phyloP scores from a whole-genome alignment of 1,284 basidiomycete species.

The Athelia psychrophila region DNA sequence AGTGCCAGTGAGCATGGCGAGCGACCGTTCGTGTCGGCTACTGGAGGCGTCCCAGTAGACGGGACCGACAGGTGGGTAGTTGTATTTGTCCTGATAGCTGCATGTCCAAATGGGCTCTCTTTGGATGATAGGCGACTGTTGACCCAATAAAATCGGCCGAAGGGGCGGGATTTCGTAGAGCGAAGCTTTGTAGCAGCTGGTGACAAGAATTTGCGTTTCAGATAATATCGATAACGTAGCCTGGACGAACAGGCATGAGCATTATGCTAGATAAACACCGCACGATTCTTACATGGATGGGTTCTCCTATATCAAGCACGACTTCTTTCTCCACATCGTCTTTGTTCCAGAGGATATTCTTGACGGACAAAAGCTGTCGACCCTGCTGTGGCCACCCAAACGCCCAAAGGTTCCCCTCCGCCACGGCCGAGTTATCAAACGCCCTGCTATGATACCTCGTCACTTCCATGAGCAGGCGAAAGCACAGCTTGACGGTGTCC shows the following conservation, averaged over 20 bases:
- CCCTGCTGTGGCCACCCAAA: slow-evolving; percentile 13
- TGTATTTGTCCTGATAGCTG: neutral
- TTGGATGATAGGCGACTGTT: slow-evolving; percentile 30
- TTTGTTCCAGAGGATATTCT: slow-evolving; percentile 41
- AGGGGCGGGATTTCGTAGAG: slow-evolving; percentile 43
- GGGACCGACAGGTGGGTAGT: neutral
- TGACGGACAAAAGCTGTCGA: slow-evolving; percentile 30
- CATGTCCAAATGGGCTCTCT: neutral
- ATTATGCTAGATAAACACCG: slow-evolving; percentile 65
- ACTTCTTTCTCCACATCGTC: slow-evolving; percentile 43
- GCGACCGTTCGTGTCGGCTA: slow-evolving; percentile 27
- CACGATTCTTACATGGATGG: slow-evolving; percentile 52
- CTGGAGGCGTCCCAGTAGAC: neutral
- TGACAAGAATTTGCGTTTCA: slow-evolving; percentile 55
- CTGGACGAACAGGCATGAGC: slow-evolving; percentile 60
- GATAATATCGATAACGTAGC: slow-evolving; percentile 48
- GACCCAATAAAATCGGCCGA: slow-evolving; percentile 62
- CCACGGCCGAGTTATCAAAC: too few relatives aligned
- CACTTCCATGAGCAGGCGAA: too few relatives aligned
- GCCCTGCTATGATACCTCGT: too few relatives aligned
- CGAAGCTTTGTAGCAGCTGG: slow-evolving; percentile 27
- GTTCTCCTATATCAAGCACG: slow-evolving; percentile 51
- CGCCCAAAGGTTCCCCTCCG: too few relatives aligned
- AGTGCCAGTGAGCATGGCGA: slow-evolving; percentile 42
- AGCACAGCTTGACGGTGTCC: too few relatives aligned